A percentile compares a stretch with the other conserved stretches of the same genome.
phyloP scores from a whole-genome alignment of 2,329 filamentous ascomycete genomes.

The Arachnopeziza araneosa region DNA sequence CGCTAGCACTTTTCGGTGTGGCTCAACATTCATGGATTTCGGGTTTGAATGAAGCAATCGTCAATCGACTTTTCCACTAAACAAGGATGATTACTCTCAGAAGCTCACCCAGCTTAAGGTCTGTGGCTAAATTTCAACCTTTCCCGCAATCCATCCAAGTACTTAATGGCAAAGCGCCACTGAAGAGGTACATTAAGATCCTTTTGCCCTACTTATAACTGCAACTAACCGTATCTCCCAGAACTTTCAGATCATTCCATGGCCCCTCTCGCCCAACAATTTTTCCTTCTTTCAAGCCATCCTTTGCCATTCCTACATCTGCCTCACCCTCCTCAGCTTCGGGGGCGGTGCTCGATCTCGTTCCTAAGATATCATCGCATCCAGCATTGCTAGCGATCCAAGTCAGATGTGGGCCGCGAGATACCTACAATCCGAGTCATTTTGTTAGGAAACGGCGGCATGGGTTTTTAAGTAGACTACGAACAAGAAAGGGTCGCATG shows the following conservation, averaged over 20 bases:
- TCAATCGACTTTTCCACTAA: not conserved
- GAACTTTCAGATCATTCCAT: not conserved
- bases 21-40: not conserved
- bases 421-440: conserved; percentile 32
- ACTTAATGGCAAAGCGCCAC: not conserved
- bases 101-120: not conserved
- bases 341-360: conserved; percentile 18
- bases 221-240: not conserved
- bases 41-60: not conserved
- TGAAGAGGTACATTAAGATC: not conserved
- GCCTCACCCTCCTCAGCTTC: not conserved
- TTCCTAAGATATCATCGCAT: conserved; percentile 29
- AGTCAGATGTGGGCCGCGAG: conserved; percentile 29
- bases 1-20: not conserved
- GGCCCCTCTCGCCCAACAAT: not conserved
- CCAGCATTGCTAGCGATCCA: conserved; percentile 27
- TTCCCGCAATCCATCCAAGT: no score
- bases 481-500: conserved; percentile 29
- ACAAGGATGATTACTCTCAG: not conserved
- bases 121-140: not conserved
- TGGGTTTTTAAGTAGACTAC: conserved; percentile 31
- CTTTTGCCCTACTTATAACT: no score
- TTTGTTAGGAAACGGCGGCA: conserved; percentile 33
- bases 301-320: not conserved
- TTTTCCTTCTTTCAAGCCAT: not conserved